Evolutionary conservation across 208 protist species (phyloP).

Genomic region (Trypanosoma melophagium): DNA sequence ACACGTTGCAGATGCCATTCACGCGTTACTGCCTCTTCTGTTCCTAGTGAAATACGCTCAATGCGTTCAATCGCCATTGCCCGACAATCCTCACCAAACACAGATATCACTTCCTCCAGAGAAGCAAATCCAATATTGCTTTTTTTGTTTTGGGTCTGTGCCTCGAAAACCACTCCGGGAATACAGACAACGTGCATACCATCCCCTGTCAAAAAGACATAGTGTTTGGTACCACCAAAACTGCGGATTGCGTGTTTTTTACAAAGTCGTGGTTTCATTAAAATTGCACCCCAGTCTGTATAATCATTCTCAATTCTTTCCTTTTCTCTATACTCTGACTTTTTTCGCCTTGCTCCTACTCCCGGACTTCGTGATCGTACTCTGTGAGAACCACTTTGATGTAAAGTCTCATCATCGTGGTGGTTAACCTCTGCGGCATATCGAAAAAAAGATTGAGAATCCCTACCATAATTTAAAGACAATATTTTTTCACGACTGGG

Average conservation of each 20-base stretch:
- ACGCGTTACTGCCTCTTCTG: constrained; percentile 40
- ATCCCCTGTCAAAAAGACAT: constrained; percentile 62
- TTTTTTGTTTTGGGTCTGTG: constrained; percentile 7
- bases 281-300: not conserved
- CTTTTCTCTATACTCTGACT: not conserved
- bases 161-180: constrained; percentile 34
- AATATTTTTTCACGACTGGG: no score
- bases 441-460: no score
- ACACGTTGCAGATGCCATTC: constrained; percentile 29
- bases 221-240: constrained; percentile 28
- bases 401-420: no score
- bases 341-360: not conserved
- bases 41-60: constrained; percentile 47
- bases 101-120: constrained; percentile 25
- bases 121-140: not conserved
- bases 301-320: not conserved
- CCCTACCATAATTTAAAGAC: no score
- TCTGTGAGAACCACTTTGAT: no score
- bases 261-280: constrained; percentile 46
- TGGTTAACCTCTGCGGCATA: no score
- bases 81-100: constrained; percentile 43
- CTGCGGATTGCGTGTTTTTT: constrained; percentile 37
- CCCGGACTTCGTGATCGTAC: no score
- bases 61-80: constrained; percentile 39
- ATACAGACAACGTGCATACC: constrained; percentile 44